These are phyloP conservation scores for Zalerion maritima DNA, from an alignment of 495 filamentous ascomycete genomes.

Conservation along the genomic window DNA sequence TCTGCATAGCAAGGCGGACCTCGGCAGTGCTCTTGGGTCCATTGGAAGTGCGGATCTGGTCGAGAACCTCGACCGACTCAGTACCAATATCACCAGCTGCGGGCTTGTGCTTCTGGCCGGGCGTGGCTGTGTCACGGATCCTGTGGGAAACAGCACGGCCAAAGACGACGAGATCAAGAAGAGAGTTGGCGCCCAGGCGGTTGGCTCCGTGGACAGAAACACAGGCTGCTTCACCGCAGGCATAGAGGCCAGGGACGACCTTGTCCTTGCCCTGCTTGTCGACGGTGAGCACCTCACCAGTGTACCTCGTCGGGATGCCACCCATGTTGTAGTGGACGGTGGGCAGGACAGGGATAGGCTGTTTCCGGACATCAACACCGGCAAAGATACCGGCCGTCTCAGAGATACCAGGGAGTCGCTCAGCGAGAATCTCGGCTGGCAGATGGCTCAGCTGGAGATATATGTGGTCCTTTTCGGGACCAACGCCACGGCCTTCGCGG, in stretches of 20 bases:
- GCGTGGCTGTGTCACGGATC: slow-evolving; percentile 77
- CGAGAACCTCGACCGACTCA: slow-evolving; percentile 71
- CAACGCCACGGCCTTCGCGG: slow-evolving; percentile 89
- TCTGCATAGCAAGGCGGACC: slow-evolving; percentile 87
- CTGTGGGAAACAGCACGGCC: slow-evolving; percentile 92
- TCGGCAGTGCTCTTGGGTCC: slow-evolving; percentile 79
- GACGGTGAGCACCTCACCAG: slow-evolving; percentile 81
- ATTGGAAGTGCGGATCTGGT: slow-evolving; percentile 66
- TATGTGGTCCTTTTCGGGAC: slow-evolving; percentile 92
- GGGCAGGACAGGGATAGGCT: slow-evolving; percentile 91
- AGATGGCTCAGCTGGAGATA: slow-evolving; percentile 93
- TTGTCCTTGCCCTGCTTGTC: slow-evolving; percentile 75
- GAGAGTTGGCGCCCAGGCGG: slow-evolving; percentile 92
- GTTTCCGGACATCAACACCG: slow-evolving; percentile 89
- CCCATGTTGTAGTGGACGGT: slow-evolving; percentile 99
- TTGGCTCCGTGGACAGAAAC: slow-evolving; percentile 97
- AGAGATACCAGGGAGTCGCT: slow-evolving; percentile 94
- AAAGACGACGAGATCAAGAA: slow-evolving; percentile 93
- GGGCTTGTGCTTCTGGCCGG: slow-evolving; percentile 60
- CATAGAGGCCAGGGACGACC: slow-evolving; percentile 88
- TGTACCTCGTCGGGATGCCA: slow-evolving; percentile 94
- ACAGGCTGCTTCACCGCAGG: slow-evolving; percentile 91
- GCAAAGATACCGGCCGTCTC: slow-evolving; percentile 95
- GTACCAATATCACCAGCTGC: slow-evolving; percentile 72
- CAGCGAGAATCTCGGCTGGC: slow-evolving; percentile 76